Percentiles rank a stretch among this genome's conserved stretches.
These are phyloP conservation scores for Akanthomyces uredinophilus DNA, from an alignment of 2,329 filamentous ascomycete genomes.

Conservation along the genomic window DNA sequence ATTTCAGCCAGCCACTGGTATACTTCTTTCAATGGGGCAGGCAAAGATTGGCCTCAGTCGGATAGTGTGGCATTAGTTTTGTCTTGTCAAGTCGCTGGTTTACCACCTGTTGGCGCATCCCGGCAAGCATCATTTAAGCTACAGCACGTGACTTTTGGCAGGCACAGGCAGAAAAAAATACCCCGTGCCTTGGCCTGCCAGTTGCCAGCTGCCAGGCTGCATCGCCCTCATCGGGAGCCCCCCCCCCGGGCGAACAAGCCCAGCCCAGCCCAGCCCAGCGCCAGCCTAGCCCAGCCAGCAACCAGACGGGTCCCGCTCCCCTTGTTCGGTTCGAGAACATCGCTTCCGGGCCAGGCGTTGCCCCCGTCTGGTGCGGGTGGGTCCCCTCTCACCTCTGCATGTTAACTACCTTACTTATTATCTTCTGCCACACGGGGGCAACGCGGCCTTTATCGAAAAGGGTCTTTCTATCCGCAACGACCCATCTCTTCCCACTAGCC, in stretches of 20 bases:
- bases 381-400: neutral
- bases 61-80: neutral
- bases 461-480: neutral
- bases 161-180: neutral
- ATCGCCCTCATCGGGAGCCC: conserved; percentile 2
- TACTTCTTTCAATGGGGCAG: too few species aligned
- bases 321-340: conserved; percentile 14
- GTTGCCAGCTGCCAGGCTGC: neutral
- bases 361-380: conserved; percentile 1
- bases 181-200: neutral
- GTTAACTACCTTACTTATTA: too few species aligned
- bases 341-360: conserved; percentile 6
- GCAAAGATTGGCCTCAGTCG: neutral
- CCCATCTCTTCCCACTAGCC: neutral
- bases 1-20: too few species aligned
- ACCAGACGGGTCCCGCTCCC: conserved; percentile 5
- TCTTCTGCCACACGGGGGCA: neutral
- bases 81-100: neutral
- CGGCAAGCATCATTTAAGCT: neutral
- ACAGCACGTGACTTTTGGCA: neutral
- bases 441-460: neutral
- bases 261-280: neutral
- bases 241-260: neutral
- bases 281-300: neutral
- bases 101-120: too few species aligned